Evolutionary conservation across 768 basidiomycete genomes (phyloP), one percentile per base, ranked within the genome.

Genomic region (Boletus rubescentipes): DNA sequence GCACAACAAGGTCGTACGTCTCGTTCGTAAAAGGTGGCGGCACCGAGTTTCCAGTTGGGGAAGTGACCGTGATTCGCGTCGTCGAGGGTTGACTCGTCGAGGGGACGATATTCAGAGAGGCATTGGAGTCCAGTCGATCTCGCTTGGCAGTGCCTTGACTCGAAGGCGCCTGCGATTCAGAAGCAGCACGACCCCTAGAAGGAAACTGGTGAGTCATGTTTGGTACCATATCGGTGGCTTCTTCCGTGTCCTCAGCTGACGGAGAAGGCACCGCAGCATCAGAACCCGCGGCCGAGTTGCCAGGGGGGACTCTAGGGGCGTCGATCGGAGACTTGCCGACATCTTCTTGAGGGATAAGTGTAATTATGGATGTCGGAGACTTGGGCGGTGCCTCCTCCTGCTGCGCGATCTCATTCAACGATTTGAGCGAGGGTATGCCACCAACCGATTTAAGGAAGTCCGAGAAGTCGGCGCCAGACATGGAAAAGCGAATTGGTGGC

Each of bases 401-500:
- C 23, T 64, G 76, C 6, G 78, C 73, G 34, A 86, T 68, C 42
- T 75, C 72, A 37, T 79, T 77, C 44, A 82, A 63, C 16, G 77
- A 73, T 61, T 77, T 75, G 52, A 79, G 65, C 10, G 80, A 72
- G 10, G 77, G 75, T 23, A 76, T 65, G 18, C 79, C 80, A 35
- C 79, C 81, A 7, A 84, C 81, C 31, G 82, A 80, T 60, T 72
- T 82, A 46, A 90, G 77, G 16, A 90, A 70, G 54, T 89, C 87
- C 0, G 85, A 83, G 64, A 98, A 94, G 67, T 96, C 93, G 0
- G 83, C 76, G 42, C 85, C 81, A 54, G 84, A 88, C 73, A 96
- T 79, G 15, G 93, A 95, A 68, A 96, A 88, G n/a, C 91, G 84
- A 63, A 96, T 93, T 0, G 91, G 91, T 3, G 93, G 93, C 29